Percentiles rank a stretch among this genome's conserved stretches.
These are phyloP conservation scores for Jatropha multifida DNA, from an alignment of 441 rosid genomes.

Conservation along the genomic window DNA sequence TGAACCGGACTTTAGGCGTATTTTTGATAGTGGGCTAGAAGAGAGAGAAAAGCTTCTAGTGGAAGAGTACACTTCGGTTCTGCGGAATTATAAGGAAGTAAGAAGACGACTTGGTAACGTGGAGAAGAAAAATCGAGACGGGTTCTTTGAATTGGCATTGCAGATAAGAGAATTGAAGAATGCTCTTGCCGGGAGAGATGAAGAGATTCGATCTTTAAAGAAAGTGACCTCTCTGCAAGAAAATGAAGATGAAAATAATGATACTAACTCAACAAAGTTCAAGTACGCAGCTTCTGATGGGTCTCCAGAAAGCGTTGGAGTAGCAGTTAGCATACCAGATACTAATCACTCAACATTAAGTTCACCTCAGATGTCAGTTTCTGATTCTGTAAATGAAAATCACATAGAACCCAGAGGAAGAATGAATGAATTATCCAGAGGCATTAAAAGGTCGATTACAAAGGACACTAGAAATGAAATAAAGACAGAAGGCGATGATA, in stretches of 20 bases:
- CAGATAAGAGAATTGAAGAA: conserved; percentile 73
- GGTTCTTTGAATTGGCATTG: conserved; percentile 70
- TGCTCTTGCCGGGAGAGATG: conserved; percentile 54
- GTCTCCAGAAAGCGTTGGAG: conserved; percentile 37
- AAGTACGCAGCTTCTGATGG: conserved; percentile 27
- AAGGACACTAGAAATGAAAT: conserved; percentile 26
- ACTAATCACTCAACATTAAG: conserved; percentile 34
- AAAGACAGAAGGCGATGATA: conserved; percentile 24
- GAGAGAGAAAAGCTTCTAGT: conserved; percentile 70
- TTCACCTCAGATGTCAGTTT: conserved; percentile 40
- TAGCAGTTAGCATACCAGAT: conserved; percentile 31
- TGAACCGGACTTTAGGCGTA: conserved; percentile 56
- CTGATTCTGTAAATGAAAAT: conserved; percentile 23
- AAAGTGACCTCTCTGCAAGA: conserved; percentile 28
- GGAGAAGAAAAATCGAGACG: conserved; percentile 79
- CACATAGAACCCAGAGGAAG: conserved; percentile 20
- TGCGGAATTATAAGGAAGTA: conserved; percentile 64
- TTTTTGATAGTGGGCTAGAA: conserved; percentile 48
- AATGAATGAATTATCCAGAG: conserved; percentile 11
- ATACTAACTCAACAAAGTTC: conserved; percentile 21
- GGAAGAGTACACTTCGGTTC: conserved; percentile 58
- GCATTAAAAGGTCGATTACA: conserved; percentile 26
- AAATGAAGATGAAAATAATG: conserved; percentile 31
- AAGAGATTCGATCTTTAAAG: conserved; percentile 50
- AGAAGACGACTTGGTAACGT: conserved; percentile 62